A percentile compares a stretch with the other conserved stretches of the same genome.
phyloP scores from a whole-genome alignment of 129 eudicot genomes.

The Ambrosia trifida region DNA sequence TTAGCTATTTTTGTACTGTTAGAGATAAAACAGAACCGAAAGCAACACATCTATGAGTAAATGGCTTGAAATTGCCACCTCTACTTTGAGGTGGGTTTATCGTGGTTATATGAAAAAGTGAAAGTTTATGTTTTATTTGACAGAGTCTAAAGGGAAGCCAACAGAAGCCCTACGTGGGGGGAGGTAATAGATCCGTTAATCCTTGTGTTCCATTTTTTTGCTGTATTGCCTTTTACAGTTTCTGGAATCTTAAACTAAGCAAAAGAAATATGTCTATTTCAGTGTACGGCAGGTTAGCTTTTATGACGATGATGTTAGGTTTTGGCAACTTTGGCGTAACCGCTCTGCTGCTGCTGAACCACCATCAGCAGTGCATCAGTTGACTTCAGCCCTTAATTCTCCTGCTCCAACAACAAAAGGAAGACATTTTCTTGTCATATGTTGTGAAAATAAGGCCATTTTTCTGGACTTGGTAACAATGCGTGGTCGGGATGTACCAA shows the following conservation, averaged over 20 bases:
- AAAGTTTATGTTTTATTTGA: conserved; percentile 10
- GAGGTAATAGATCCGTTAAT: conserved; percentile 52
- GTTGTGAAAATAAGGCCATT: conserved; percentile 95
- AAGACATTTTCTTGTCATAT: conserved; percentile 90
- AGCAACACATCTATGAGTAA: background rate
- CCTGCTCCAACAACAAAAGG: conserved; percentile 94
- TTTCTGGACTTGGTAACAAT: conserved; percentile 94
- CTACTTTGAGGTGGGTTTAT: conserved; percentile 20
- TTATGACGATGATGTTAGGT: conserved; percentile 92
- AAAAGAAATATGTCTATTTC: conserved; percentile 32
- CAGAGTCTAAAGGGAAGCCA: conserved; percentile 88
- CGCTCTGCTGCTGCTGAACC: conserved; percentile 98
- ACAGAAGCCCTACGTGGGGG: conserved; percentile 97
- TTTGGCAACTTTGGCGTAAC: conserved; percentile 91
- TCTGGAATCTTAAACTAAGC: conserved; percentile 28
- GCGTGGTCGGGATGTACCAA: conserved; percentile 99
- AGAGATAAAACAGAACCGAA: background rate
- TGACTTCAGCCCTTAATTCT: conserved; percentile 71
- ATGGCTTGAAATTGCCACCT: background rate
- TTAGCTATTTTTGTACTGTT: conserved; percentile 9
- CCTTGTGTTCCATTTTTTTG: background rate
- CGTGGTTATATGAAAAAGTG: conserved; percentile 11
- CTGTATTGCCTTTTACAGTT: background rate
- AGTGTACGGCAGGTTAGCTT: conserved; percentile 98
- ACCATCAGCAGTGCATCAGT: conserved; percentile 77